Evolutionary conservation across 2,329 filamentous ascomycete species (phyloP), one percentile per base, ranked within the genome.

Genomic region (Raffaelea deltoideospora): DNA sequence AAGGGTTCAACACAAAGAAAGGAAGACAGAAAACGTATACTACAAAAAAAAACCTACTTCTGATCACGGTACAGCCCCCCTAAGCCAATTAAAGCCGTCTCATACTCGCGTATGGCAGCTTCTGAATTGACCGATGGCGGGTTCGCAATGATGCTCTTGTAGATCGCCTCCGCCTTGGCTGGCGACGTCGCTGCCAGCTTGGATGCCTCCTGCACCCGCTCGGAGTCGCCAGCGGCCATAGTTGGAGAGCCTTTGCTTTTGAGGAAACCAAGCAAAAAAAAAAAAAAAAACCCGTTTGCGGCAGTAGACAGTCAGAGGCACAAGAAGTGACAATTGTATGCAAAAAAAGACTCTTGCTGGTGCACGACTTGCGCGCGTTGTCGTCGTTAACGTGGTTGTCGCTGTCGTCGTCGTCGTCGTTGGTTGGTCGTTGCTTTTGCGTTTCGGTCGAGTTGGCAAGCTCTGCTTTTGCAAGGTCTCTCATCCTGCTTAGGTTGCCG

Each of bases 31-130:
- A n/a, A n/a, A n/a, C n/a, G n/a, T n/a, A n/a, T n/a, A n/a, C n/a
- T n/a, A n/a, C n/a, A 15, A 19, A 10, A 21, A 22, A 35, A 20
- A 24, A 65, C 77, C 59, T 61, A 81, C 76, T 81, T 83, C 61
- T 83, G 75, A 60, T 95, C 86, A 48, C 86, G 75, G 60, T 95
- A 95, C 47, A 96, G 70, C 71, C 92, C 82, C 50, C 90, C 90
- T 54, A 98, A 64, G 46, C 79, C 83, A 53, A 95, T 72, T 55
- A 98, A 61, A 20, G 90, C 86, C 48, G 71, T 70, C 66, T 98
- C 90, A 52, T 95, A 98, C 58, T 94, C 85, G 58, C 82, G 79
- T 47, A 88, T 76, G 41, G 87, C 84, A 27, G 79, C 74, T 59
- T 98, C 90, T 43, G 73, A 77, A 41, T 76, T 90, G 41, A 80